Evolutionary conservation across 2,329 filamentous ascomycete species (phyloP).

Genomic region (Diaporthe helianthi): DNA sequence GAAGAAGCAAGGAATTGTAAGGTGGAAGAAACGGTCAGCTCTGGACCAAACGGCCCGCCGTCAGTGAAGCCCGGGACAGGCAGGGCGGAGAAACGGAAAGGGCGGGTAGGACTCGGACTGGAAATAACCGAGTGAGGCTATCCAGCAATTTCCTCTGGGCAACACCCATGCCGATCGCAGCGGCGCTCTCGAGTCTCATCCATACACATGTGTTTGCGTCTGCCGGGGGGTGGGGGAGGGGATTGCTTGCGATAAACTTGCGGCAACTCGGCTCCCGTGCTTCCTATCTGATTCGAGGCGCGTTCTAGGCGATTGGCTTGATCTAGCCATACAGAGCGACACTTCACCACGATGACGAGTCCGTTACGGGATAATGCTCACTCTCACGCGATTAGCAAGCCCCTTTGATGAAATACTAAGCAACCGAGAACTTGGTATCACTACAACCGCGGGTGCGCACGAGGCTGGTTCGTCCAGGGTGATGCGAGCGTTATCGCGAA

Average conservation of each 20-base stretch:
- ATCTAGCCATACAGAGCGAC: neutral
- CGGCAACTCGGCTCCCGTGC: conserved; percentile 12
- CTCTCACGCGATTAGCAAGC: neutral
- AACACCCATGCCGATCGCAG: conserved; percentile 19
- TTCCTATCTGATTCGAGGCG: neutral
- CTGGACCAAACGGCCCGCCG: conserved; percentile 1
- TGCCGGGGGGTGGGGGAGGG: neutral
- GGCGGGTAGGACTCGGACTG: conserved; percentile 17
- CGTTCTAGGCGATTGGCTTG: neutral
- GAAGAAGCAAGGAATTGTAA: neutral
- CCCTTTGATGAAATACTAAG: neutral
- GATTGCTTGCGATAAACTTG: conserved; percentile 14
- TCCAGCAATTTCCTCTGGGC: conserved; percentile 6
- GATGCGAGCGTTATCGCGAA: conserved; percentile 17
- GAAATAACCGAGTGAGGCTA: conserved; percentile 21
- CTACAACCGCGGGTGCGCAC: conserved; percentile 1
- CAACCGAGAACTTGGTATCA: neutral
- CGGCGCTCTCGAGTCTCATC: neutral
- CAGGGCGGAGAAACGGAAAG: conserved; percentile 18
- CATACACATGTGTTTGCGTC: neutral
- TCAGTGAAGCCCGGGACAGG: conserved; percentile 1
- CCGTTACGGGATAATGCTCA: neutral
- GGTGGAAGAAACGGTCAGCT: neutral
- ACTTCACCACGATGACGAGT: neutral
- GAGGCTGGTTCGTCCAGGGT: conserved; percentile 7